Evolutionary conservation across 1,284 basidiomycete species (phyloP), one percentile per base, ranked within the genome.

Genomic region (Pisolithus thermaeus): DNA sequence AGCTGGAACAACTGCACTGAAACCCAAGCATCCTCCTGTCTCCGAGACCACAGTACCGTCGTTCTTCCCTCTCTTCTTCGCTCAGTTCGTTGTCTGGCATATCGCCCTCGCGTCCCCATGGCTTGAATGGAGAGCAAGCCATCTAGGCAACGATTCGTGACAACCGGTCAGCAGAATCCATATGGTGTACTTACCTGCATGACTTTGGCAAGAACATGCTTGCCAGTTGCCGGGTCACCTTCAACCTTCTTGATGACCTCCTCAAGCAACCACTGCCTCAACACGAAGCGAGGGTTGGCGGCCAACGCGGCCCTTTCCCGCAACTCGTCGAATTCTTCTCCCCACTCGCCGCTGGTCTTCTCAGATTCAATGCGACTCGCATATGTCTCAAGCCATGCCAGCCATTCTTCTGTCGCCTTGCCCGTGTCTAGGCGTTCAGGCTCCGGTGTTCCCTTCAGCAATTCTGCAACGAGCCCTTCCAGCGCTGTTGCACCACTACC

Each of bases 1-100:
- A 95, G 65, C 88, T 91, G 12, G 90, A 92, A 62, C 93, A 97
- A 58, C 88, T 92, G 67, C 93, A 97, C 66, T 96, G 92, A 74
- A 94, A 95, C 0, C 93, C 94, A 23, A 95, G 70, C 78, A 92
- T 77, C 56, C 70, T 76, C 62, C 75, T 80, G 28, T 83, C 81
- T 2, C 93, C 93, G 39, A 92, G 71, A 11, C 84, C 82, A 65
- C 92, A 96, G 56, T 86, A 81, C 54, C 88, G 72, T 54, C 82
- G 73, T 66, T 92, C 88, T 60, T 92, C 89, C 57, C 65, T 75
- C 50, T 79, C 77, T 64, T 91, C 88, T 3, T 70, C 70, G 51
- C 72, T 75, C 20, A 85, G 62, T 42, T 75, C 69, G 22, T 64
- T 64, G 20, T 76, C 73, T 2, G 70, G 56, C 40, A 61, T 61